Percentiles rank a stretch among this genome's conserved stretches.
These are phyloP conservation scores for Lonicera japonica DNA, from an alignment of 129 eudicot genomes.

Conservation along the genomic window DNA sequence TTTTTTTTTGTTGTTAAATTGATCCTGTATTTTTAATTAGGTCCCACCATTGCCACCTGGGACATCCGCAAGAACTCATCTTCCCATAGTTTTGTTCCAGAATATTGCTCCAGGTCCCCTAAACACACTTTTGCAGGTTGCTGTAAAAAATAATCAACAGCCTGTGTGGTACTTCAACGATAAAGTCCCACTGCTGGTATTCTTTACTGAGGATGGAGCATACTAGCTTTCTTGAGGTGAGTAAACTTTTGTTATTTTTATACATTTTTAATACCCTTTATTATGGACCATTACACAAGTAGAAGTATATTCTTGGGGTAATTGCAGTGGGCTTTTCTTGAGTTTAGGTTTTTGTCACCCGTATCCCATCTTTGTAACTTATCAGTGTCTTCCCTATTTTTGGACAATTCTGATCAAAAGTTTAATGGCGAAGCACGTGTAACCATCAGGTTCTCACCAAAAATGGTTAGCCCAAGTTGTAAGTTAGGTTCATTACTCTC, in stretches of 20 bases:
- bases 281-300: too few species aligned
- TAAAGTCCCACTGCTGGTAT: constrained; percentile 48
- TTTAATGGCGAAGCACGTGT: too few species aligned
- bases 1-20: background rate
- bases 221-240: constrained; percentile 77
- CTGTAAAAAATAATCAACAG: constrained; percentile 84
- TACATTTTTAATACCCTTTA: too few species aligned
- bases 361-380: too few species aligned
- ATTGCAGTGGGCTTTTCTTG: too few species aligned
- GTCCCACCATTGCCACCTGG: constrained; percentile 84
- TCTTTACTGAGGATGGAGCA: constrained; percentile 92
- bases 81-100: constrained; percentile 86
- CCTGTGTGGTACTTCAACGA: constrained; percentile 89
- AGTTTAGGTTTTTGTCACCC: too few species aligned
- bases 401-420: too few species aligned
- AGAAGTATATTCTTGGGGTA: too few species aligned
- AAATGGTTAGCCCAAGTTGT: too few species aligned
- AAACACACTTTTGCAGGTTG: constrained; percentile 72
- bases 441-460: too few species aligned
- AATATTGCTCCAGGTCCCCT: constrained; percentile 79
- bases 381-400: too few species aligned
- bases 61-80: constrained; percentile 63
- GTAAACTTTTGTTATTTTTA: background rate
- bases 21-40: constrained; percentile 20
- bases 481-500: too few species aligned